phyloP scores from a whole-genome alignment of 768 basidiomycete species.

The Coprinopsis cinerea region DNA sequence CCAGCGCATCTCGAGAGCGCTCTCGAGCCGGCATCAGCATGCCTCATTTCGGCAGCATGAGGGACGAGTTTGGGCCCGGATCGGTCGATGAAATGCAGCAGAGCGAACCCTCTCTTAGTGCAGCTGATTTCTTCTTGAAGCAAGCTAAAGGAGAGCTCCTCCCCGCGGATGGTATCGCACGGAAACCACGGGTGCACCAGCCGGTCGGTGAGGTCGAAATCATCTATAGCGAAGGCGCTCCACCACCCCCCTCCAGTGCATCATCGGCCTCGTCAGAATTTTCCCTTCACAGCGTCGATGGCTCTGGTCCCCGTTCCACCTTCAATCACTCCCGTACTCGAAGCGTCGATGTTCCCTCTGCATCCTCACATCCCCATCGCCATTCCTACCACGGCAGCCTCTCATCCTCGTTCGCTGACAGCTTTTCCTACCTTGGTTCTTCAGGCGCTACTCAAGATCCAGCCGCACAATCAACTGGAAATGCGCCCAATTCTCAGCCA shows the following conservation, averaged over 20 bases:
- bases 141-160: conserved; percentile 55
- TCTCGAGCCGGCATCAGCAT: conserved; percentile 6
- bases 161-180: conserved; percentile 25
- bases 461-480: neutral
- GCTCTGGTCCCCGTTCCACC: neutral
- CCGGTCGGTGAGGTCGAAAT: conserved; percentile 26
- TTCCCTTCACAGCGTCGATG: neutral
- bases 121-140: conserved; percentile 62
- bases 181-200: conserved; percentile 24
- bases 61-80: conserved; percentile 25
- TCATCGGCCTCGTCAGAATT: neutral
- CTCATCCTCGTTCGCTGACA: neutral
- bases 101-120: conserved; percentile 32
- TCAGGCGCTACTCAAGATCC: neutral
- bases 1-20: conserved; percentile 11
- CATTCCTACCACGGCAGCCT: conserved; percentile 7
- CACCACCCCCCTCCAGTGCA: conserved; percentile 2
- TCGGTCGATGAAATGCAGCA: conserved; percentile 19
- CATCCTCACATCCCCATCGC: conserved; percentile 8
- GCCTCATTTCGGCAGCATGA: conserved; percentile 21
- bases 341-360: conserved; percentile 2
- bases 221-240: conserved; percentile 22
- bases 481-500: neutral
- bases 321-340: neutral
- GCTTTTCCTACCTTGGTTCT: neutral